A percentile compares a stretch with the other conserved stretches of the same genome.
phyloP scores from a whole-genome alignment of 1,284 basidiomycete species.

The Apiotrichum laibachii region DNA sequence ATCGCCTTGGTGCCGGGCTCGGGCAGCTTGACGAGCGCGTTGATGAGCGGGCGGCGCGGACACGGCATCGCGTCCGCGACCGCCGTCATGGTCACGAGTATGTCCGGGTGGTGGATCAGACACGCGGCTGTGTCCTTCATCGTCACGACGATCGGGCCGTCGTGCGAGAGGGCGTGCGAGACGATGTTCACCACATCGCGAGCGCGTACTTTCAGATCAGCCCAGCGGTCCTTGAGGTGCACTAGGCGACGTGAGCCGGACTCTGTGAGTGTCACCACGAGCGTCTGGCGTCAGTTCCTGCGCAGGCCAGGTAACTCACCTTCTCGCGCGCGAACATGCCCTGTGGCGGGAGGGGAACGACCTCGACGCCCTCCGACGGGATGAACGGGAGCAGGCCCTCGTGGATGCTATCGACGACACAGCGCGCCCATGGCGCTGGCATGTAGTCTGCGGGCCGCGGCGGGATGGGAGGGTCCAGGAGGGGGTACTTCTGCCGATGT shows the following conservation, averaged over 20 bases:
- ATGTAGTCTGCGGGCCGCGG: slow-evolving; percentile 27
- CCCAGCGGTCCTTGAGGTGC: slow-evolving; percentile 48
- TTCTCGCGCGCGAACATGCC: slow-evolving; percentile 23
- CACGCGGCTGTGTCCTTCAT: slow-evolving; percentile 44
- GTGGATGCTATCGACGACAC: slow-evolving; percentile 30
- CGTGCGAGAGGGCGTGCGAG: slow-evolving; percentile 37
- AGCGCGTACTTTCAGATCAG: slow-evolving; percentile 44
- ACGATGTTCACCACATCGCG: slow-evolving; percentile 77
- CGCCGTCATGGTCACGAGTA: slow-evolving; percentile 81
- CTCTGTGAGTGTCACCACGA: slow-evolving; percentile 25
- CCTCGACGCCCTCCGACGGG: background rate
- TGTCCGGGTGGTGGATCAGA: slow-evolving; percentile 81
- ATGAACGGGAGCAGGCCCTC: slow-evolving; percentile 22
- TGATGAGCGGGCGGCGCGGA: slow-evolving; percentile 73
- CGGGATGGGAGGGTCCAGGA: slow-evolving; percentile 37
- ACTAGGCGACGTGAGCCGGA: slow-evolving; percentile 25
- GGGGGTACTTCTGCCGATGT: slow-evolving; percentile 33
- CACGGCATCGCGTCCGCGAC: slow-evolving; percentile 79
- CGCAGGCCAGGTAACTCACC: slow-evolving; percentile 9
- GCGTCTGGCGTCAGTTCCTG: slow-evolving; percentile 23
- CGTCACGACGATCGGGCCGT: slow-evolving; percentile 34
- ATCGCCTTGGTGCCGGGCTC: slow-evolving; percentile 53
- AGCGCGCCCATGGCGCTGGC: slow-evolving; percentile 40
- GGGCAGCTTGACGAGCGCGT: slow-evolving; percentile 60
- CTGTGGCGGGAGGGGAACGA: slow-evolving; percentile 11